These are phyloP conservation scores for Aeminium ludgeri DNA, from an alignment of 495 filamentous ascomycete genomes.

Conservation along the genomic window DNA sequence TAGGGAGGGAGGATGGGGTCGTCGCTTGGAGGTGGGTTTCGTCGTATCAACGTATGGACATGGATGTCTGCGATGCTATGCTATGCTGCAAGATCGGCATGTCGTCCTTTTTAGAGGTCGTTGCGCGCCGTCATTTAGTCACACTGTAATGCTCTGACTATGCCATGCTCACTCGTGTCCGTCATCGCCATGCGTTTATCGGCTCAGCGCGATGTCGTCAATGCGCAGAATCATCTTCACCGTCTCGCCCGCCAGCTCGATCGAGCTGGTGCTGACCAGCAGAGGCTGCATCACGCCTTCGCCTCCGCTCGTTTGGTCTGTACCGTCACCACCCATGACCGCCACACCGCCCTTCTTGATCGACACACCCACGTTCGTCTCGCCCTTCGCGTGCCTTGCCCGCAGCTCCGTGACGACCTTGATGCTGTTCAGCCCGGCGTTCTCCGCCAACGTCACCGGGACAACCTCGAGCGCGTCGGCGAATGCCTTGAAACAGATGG, in stretches of 20 bases:
- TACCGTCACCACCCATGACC: conserved; percentile 90
- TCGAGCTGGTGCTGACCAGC: conserved; percentile 88
- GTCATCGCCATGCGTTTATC: conserved; percentile 5
- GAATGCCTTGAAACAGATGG: conserved; percentile 97
- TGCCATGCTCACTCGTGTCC: not conserved
- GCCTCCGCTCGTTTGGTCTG: conserved; percentile 61
- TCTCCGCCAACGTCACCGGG: conserved; percentile 91
- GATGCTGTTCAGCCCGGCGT: conserved; percentile 92
- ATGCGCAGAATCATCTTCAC: conserved; percentile 98
- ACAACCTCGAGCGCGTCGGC: conserved; percentile 96
- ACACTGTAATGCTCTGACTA: not conserved
- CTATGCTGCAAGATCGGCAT: not conserved
- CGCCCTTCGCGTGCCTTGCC: conserved; percentile 81
- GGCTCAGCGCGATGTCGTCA: conserved; percentile 65
- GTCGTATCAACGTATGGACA: no score
- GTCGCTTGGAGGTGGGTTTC: not conserved
- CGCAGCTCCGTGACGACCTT: conserved; percentile 96
- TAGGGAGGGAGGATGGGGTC: no score
- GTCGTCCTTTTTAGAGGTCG: no score
- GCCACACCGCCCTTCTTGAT: conserved; percentile 91
- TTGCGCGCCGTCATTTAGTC: no score
- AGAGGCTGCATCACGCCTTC: conserved; percentile 96
- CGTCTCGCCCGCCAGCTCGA: conserved; percentile 91
- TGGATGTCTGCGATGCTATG: no score
- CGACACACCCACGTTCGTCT: conserved; percentile 90